phyloP scores from a whole-genome alignment of 2,329 filamentous ascomycete species.

The Penicillium sp. region DNA sequence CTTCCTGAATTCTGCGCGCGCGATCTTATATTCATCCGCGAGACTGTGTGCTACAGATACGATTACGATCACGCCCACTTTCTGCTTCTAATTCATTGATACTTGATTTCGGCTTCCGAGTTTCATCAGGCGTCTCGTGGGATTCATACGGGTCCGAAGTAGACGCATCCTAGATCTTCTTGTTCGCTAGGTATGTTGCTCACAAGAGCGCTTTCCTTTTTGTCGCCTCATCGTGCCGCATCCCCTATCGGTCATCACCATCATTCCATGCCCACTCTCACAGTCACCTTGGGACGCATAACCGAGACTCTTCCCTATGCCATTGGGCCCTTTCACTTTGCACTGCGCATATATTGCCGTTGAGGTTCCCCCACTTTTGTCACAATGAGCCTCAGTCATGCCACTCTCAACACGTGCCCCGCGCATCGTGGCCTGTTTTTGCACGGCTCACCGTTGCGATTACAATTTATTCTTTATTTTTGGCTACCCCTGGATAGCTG shows the following conservation, averaged over 20 bases:
- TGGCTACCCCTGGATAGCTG: background rate
- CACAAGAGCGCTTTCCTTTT: background rate
- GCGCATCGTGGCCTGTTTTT: slow-evolving; percentile 5
- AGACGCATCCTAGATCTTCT: slow-evolving; percentile 6
- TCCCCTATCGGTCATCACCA: background rate
- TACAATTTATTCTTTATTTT: background rate
- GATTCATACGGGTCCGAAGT: background rate
- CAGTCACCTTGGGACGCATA: background rate
- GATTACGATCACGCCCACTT: slow-evolving; percentile 26
- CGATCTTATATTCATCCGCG: background rate
- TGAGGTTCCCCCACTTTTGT: slow-evolving; percentile 2
- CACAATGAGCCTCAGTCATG: slow-evolving; percentile 16
- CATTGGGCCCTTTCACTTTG: background rate
- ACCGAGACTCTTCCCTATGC: background rate
- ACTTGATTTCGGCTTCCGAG: slow-evolving; percentile 3
- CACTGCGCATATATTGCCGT: background rate
- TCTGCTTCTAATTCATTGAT: slow-evolving; percentile 13
- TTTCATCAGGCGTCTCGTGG: slow-evolving; percentile 5
- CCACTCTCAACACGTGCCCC: slow-evolving; percentile 16
- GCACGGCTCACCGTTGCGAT: background rate
- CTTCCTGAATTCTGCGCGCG: background rate
- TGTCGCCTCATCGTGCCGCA: background rate
- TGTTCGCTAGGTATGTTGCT: slow-evolving; percentile 9
- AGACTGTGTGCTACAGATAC: slow-evolving; percentile 21
- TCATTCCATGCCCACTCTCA: background rate